Evolutionary conservation across 1,284 basidiomycete species (phyloP), one percentile per base, ranked within the genome.

Genomic region (Ceratobasidium sp.): DNA sequence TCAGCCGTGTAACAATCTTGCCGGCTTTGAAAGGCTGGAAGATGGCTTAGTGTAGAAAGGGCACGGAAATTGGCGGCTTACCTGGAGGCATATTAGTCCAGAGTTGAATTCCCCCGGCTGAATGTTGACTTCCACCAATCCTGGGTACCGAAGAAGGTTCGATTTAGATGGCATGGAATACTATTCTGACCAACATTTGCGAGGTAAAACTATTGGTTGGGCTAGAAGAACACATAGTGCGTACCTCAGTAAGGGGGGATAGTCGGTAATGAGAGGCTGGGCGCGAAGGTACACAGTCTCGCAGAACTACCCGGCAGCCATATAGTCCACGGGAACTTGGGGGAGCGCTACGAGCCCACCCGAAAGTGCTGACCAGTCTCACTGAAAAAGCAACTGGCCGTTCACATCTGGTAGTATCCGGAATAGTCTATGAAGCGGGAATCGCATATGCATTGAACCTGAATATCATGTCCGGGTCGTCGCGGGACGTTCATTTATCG

Each of bases 41-140:
- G 41, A 57, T 66, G 23, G 44, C 14, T 69, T 59, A 46, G 44
- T 66, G 44, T 64, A 55, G 62, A 10, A 50, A 77, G 44, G 27
- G 71, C 57, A 77, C 41, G 46, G 27, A 44, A 35, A 78, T 30
- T 33, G 64, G 38, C 20, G 64, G 44, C 59, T 33, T 52, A 76
- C 79, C 73, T 66, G 78, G 48, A 75, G 68, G 68, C 64, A 62
- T 46, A 77, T 74, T 27, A 76, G 74, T 14, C 52, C 66, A 41
- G 76, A 81, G 60, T 64, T 80, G 74, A 68, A 78, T 10, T 48
- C 66, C 54, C 77, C 79, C 14, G 77, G 64, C 18, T 78, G 76
- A 10, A 50, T 44, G 60, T 78, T 65, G 35, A 79, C 60, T 41
- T 80, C 38, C n/a, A 77, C 55, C 20, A 80, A 48, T 18, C 44